A percentile compares a stretch with the other conserved stretches of the same genome.
Evolutionary conservation across 1,284 basidiomycete genomes (phyloP).

Genomic region (Schizophyllum commune): DNA sequence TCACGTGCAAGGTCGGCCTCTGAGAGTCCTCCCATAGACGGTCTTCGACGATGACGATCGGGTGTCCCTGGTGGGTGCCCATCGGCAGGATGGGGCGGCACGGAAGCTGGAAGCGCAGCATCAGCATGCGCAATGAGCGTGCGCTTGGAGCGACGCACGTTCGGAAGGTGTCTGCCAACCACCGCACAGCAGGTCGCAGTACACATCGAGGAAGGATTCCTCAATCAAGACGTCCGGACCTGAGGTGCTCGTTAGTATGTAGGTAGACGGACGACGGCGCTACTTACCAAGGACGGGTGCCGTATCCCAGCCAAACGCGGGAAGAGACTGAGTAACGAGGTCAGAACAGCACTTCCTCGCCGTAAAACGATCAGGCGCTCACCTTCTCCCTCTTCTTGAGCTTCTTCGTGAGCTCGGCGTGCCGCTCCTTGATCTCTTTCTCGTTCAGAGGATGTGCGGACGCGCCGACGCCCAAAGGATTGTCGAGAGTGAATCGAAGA

Average conservation of each 20-base stretch:
- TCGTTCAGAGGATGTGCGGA: constrained; percentile 43
- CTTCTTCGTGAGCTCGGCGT: constrained; percentile 65
- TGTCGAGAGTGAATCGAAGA: not conserved
- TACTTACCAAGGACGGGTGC: constrained; percentile 55
- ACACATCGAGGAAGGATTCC: constrained; percentile 82
- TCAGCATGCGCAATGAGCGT: no score
- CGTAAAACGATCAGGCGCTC: not conserved
- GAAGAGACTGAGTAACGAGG: constrained; percentile 34
- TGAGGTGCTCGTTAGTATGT: not conserved
- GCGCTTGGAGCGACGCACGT: constrained; percentile 58
- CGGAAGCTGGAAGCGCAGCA: not conserved
- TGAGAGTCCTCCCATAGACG: constrained; percentile 29
- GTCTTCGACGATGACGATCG: constrained; percentile 36
- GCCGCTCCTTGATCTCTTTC: constrained; percentile 13
- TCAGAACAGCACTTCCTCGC: not conserved
- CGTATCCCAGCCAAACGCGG: constrained; percentile 81
- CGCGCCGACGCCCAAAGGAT: not conserved
- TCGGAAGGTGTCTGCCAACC: constrained; percentile 44
- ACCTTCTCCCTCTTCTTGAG: constrained; percentile 75
- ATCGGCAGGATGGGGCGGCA: not conserved
- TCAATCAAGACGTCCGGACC: constrained; percentile 65
- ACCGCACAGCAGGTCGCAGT: constrained; percentile 78
- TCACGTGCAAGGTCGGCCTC: constrained; percentile 68
- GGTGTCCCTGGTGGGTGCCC: constrained; percentile 22
- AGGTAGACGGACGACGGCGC: not conserved